A percentile compares a stretch with the other conserved stretches of the same genome.
Evolutionary conservation across 2,329 filamentous ascomycete genomes (phyloP).

Genomic region (Metarhizium robertsii): DNA sequence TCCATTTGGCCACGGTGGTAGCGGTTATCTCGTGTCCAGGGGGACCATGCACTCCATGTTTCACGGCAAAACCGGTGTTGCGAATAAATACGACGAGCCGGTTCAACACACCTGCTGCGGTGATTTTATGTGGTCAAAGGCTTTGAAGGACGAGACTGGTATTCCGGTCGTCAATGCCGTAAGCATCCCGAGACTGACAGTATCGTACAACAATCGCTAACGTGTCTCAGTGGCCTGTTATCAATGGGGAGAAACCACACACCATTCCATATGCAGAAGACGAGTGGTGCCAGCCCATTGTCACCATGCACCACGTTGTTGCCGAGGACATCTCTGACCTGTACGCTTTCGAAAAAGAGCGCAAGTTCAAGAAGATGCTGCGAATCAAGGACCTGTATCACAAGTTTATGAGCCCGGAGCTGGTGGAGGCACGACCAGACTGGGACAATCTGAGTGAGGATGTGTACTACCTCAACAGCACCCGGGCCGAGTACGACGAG

Average conservation of each 20-base stretch:
- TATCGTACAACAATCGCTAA: not conserved
- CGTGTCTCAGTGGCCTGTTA: slow-evolving; percentile 35
- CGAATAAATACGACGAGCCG: slow-evolving; percentile 34
- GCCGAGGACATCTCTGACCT: slow-evolving; percentile 40
- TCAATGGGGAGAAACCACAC: slow-evolving; percentile 46
- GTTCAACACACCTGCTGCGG: slow-evolving; percentile 38
- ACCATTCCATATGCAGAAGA: slow-evolving; percentile 35
- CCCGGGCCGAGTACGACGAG: slow-evolving; percentile 19
- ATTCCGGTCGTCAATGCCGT: slow-evolving; percentile 32
- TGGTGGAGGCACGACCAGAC: slow-evolving; percentile 30
- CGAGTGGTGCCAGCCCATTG: slow-evolving; percentile 47
- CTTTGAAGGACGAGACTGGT: slow-evolving; percentile 34
- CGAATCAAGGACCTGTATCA: slow-evolving; percentile 39
- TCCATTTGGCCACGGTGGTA: slow-evolving; percentile 46
- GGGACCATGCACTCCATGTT: slow-evolving; percentile 40
- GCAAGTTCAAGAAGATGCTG: slow-evolving; percentile 23
- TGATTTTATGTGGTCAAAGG: slow-evolving; percentile 38
- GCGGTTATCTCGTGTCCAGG: slow-evolving; percentile 43
- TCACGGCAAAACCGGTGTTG: slow-evolving; percentile 31
- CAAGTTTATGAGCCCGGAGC: slow-evolving; percentile 31
- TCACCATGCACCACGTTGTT: slow-evolving; percentile 46
- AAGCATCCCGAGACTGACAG: slow-evolving; percentile 12
- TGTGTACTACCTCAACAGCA: slow-evolving; percentile 28
- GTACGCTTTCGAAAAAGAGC: slow-evolving; percentile 40
- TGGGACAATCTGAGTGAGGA: slow-evolving; percentile 47